These are phyloP conservation scores for Fusarium cicatricum DNA, from an alignment of 2,329 filamentous ascomycete species.

Conservation along the genomic window DNA sequence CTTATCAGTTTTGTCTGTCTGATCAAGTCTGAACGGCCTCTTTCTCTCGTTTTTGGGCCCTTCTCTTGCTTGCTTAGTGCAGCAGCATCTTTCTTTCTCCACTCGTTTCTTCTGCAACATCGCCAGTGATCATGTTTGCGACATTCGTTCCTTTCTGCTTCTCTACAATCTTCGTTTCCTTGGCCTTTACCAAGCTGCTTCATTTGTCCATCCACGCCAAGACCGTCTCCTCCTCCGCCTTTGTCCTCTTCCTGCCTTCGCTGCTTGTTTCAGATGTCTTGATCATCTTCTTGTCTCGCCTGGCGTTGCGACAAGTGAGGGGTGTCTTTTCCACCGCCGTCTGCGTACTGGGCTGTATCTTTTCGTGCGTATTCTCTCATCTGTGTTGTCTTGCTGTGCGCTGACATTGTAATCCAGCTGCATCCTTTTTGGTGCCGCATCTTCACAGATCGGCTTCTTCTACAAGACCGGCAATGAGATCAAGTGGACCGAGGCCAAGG, in stretches of 20 bases:
- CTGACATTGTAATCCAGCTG: conserved; percentile 30
- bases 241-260: conserved; percentile 43
- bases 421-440: conserved; percentile 42
- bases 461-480: conserved; percentile 45
- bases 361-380: conserved; percentile 39
- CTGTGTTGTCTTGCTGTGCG: neutral
- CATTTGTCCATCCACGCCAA: conserved; percentile 42
- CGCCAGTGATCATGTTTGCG: conserved; percentile 32
- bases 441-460: conserved; percentile 46
- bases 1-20: too few species aligned
- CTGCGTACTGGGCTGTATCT: conserved; percentile 36
- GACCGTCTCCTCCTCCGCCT: conserved; percentile 35
- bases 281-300: conserved; percentile 38
- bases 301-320: conserved; percentile 41
- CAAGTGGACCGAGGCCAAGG: conserved; percentile 43
- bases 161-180: conserved; percentile 41
- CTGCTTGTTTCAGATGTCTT: conserved; percentile 42
- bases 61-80: conserved; percentile 3
- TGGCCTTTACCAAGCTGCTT: conserved; percentile 42
- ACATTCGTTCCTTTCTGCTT: conserved; percentile 42
- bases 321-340: conserved; percentile 36
- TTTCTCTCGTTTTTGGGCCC: neutral
- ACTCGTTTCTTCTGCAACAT: conserved; percentile 1
- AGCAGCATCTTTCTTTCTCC: conserved; percentile 1
- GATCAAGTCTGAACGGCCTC: neutral